phyloP scores from a whole-genome alignment of 176 grass and related monocot species.

The Alopecurus myosuroides region DNA sequence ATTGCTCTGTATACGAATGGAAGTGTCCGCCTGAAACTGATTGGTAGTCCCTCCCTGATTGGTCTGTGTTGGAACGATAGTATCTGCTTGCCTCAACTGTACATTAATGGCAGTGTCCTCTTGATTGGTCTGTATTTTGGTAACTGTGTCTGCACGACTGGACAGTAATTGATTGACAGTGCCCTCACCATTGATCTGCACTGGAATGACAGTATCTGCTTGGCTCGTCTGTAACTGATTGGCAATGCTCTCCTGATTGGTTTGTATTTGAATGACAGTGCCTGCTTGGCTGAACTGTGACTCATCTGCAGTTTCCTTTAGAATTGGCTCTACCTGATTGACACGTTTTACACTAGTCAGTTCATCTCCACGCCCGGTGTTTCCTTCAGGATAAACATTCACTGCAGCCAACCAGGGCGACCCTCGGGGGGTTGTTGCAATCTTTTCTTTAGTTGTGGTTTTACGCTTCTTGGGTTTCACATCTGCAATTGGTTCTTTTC shows the following conservation, averaged over 20 bases:
- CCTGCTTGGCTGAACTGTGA: slow-evolving; percentile 13
- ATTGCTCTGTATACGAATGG: neutral
- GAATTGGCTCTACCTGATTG: neutral
- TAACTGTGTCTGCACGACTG: neutral
- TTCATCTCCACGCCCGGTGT: neutral
- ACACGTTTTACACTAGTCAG: neutral
- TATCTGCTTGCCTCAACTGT: slow-evolving; percentile 10
- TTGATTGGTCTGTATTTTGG: neutral
- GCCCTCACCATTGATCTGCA: neutral
- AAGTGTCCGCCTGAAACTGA: neutral
- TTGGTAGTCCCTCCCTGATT: neutral
- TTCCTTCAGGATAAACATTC: slow-evolving; percentile 24
- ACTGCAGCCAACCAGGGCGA: slow-evolving; percentile 40
- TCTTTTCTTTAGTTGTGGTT: neutral
- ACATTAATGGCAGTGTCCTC: neutral
- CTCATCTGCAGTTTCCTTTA: neutral
- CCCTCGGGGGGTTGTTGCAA: slow-evolving; percentile 21
- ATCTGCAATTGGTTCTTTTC: slow-evolving; percentile 17
- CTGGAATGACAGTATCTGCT: neutral
- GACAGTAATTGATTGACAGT: neutral
- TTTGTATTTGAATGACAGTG: neutral
- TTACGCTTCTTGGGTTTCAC: slow-evolving; percentile 32
- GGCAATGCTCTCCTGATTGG: neutral
- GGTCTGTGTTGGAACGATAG: neutral
- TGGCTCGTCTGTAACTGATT: slow-evolving; percentile 12